A percentile compares a stretch with the other conserved stretches of the same genome.
phyloP scores from a whole-genome alignment of 148 eudicot genomes.

The Gaultheria prostrata region DNA sequence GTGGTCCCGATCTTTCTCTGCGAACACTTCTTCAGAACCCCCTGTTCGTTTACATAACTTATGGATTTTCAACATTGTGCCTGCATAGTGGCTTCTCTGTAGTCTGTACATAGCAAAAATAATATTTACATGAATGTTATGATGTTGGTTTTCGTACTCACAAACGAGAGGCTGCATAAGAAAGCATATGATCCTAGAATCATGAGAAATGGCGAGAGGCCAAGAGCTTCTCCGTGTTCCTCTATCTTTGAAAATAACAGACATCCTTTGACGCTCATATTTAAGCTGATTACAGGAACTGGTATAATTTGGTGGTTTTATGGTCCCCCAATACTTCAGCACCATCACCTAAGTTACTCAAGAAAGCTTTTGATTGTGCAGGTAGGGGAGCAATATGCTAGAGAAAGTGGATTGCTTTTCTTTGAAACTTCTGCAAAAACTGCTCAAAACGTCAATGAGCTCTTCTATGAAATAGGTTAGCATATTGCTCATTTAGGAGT shows the following conservation, averaged over 20 bases:
- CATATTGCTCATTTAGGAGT: not conserved
- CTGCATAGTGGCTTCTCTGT: not conserved
- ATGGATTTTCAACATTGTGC: not conserved
- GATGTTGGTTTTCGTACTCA: not conserved
- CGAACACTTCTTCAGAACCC: not conserved
- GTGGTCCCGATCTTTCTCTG: not conserved
- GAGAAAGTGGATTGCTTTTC: conserved; percentile 56
- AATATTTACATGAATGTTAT: not conserved
- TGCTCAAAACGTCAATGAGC: conserved; percentile 66
- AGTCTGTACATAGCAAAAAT: not conserved
- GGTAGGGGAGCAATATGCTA: conserved; percentile 65
- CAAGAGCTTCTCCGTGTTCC: not conserved
- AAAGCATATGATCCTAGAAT: not conserved
- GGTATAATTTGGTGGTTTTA: not conserved
- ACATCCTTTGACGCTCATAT: not conserved
- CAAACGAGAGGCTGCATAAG: not conserved
- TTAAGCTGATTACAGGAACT: conserved; percentile 5
- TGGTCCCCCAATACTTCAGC: not conserved
- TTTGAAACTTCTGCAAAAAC: conserved; percentile 72
- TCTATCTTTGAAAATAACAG: too few relatives aligned
- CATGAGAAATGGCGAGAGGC: not conserved
- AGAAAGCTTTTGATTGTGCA: conserved; percentile 23
- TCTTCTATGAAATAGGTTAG: conserved; percentile 60
- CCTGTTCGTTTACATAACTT: not conserved
- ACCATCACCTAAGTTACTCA: not conserved